phyloP scores from a whole-genome alignment of 1,284 basidiomycete genomes.

The Sporisorium scitamineum region DNA sequence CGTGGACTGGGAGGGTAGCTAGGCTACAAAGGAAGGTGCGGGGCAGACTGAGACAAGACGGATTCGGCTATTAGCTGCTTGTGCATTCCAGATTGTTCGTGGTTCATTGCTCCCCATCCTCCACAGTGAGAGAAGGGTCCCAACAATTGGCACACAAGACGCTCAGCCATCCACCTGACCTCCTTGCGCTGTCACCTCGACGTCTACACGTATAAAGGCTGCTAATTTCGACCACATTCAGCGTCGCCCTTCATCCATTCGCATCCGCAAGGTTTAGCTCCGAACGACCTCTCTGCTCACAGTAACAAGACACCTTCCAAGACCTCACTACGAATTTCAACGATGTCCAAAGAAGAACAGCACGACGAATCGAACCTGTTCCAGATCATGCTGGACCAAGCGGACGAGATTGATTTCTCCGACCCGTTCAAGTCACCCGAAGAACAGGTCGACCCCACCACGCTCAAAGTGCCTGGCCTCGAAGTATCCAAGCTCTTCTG shows the following conservation, averaged over 20 bases:
- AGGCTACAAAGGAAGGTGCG: neutral
- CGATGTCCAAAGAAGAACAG: conserved; percentile 25
- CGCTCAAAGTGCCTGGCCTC: conserved; percentile 46
- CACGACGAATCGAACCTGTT: conserved; percentile 51
- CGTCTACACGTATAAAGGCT: conserved; percentile 5
- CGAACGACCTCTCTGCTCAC: neutral
- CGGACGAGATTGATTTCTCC: conserved; percentile 56
- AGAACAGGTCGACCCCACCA: conserved; percentile 32
- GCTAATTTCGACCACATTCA: neutral
- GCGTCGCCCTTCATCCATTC: neutral
- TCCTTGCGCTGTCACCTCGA: neutral
- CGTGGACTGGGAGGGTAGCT: neutral
- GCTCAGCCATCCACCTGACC: neutral
- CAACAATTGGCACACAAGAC: conserved; percentile 1
- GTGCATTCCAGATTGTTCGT: neutral
- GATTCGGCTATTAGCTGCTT: neutral
- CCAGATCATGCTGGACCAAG: conserved; percentile 56
- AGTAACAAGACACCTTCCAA: neutral
- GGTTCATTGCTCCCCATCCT: neutral
- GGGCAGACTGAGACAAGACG: conserved; percentile 2
- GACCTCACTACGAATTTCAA: neutral
- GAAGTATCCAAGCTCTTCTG: conserved; percentile 47
- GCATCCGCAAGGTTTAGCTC: neutral
- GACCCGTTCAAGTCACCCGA: conserved; percentile 22
- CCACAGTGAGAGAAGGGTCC: conserved; percentile 5